A percentile compares a stretch with the other conserved stretches of the same genome.
phyloP scores from a whole-genome alignment of 2,329 filamentous ascomycete genomes.

The Zalaria obscura region DNA sequence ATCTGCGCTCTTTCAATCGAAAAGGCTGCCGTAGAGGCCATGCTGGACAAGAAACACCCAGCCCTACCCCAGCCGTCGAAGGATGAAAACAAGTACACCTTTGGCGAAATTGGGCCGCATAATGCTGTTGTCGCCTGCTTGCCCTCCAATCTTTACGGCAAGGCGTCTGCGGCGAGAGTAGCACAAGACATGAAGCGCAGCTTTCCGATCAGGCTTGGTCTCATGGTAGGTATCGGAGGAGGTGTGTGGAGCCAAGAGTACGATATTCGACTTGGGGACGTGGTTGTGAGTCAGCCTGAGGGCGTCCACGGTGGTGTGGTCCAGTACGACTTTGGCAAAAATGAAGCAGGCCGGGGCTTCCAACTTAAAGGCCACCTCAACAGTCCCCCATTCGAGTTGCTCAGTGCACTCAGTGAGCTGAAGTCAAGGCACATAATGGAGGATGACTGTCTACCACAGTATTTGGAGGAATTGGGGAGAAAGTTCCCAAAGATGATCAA shows the following conservation, averaged over 20 bases:
- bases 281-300: conserved; percentile 11
- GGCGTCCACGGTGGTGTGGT: conserved; percentile 11
- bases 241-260: conserved; percentile 6
- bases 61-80: not conserved
- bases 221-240: conserved; percentile 10
- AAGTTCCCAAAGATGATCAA: not conserved
- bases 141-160: conserved; percentile 11
- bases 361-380: conserved; percentile 8
- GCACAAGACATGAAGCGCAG: conserved; percentile 8
- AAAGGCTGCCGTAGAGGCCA: conserved; percentile 4
- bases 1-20: conserved; percentile 10
- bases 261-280: conserved; percentile 14
- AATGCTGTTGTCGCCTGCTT: conserved; percentile 18
- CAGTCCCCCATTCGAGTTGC: conserved; percentile 11
- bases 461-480: not conserved
- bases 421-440: conserved; percentile 9
- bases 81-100: conserved; percentile 15
- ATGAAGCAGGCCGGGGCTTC: conserved; percentile 10
- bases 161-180: conserved; percentile 9
- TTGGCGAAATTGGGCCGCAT: conserved; percentile 17
- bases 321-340: conserved; percentile 13
- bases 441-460: not conserved
- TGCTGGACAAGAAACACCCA: conserved; percentile 8
- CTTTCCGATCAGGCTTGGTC: conserved; percentile 8
- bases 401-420: conserved; percentile 10